Conservation (phyloP, 148 eudicot species). For the Camellia sinensis region DNA sequence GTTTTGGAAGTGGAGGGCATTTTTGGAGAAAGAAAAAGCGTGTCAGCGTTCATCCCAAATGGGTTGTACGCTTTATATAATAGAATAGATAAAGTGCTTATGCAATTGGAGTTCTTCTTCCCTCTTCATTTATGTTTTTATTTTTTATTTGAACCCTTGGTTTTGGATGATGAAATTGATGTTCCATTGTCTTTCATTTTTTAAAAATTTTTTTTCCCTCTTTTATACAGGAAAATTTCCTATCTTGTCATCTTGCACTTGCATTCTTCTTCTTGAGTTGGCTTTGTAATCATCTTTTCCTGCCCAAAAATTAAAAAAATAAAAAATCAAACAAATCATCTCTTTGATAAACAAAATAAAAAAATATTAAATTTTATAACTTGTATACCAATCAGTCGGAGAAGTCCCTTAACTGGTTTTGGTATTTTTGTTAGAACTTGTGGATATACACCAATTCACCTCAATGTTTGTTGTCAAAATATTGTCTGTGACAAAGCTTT, state of each 20-base stretch:
- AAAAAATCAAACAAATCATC: no score
- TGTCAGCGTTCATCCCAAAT: no score
- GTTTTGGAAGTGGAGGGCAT: no score
- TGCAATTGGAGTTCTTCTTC: background rate
- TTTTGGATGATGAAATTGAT: background rate
- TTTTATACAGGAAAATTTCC: background rate
- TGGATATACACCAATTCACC: background rate
- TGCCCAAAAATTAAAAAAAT: no score
- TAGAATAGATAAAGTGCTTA: no score
- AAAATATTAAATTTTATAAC: no score
- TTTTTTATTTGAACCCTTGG: background rate
- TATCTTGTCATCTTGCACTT: background rate
- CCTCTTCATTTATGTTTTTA: background rate
- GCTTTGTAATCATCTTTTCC: background rate
- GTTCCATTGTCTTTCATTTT: background rate
- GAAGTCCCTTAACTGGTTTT: background rate
- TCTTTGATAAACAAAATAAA: no score
- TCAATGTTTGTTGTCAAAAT: background rate
- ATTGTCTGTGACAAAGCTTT: background rate
- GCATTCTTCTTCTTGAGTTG: background rate
- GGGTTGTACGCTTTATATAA: no score
- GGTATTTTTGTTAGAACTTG: background rate
- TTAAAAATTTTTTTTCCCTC: background rate
- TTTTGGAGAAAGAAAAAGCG: no score
- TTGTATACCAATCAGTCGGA: background rate